Percentiles rank a stretch among this genome's conserved stretches.
These are phyloP conservation scores for Gnaphalium uliginosum DNA, from an alignment of 129 eudicot species.

Conservation along the genomic window DNA sequence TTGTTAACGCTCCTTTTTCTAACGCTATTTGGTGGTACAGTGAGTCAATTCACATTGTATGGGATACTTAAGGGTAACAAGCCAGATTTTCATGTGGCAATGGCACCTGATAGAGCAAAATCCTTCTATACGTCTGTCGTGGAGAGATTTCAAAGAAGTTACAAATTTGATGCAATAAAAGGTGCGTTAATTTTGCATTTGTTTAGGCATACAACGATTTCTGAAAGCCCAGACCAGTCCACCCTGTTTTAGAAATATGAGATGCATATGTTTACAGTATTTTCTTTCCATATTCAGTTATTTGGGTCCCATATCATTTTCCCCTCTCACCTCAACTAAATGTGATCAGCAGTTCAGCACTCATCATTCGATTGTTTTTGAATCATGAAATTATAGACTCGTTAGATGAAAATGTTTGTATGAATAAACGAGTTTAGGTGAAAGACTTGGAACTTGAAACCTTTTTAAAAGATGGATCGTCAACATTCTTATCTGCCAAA, in stretches of 20 bases:
- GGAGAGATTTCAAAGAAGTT: conserved; percentile 68
- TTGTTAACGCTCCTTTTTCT: not conserved
- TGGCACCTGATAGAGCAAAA: conserved; percentile 80
- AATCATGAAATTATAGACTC: not conserved
- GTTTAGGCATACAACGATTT: not conserved
- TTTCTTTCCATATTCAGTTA: not conserved
- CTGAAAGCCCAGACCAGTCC: not conserved
- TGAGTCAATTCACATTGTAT: conserved; percentile 90
- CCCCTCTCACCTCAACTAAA: not conserved
- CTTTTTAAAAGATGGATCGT: not conserved
- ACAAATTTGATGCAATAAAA: conserved; percentile 67
- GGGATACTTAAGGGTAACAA: conserved; percentile 96
- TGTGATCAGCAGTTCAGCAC: not conserved
- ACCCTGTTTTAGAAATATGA: not conserved
- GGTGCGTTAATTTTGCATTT: conserved; percentile 39
- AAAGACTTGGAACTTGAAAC: not conserved
- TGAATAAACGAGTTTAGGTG: not conserved
- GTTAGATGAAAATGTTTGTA: not conserved
- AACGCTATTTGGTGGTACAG: conserved; percentile 47
- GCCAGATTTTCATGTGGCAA: conserved; percentile 98
- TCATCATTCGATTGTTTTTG: not conserved
- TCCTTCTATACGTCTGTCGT: conserved; percentile 83
- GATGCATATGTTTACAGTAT: not conserved
- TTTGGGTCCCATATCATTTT: not conserved
- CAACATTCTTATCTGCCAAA: too few relatives aligned